phyloP scores from a whole-genome alignment of 345 rosid species.

The Ceriops tagal region DNA sequence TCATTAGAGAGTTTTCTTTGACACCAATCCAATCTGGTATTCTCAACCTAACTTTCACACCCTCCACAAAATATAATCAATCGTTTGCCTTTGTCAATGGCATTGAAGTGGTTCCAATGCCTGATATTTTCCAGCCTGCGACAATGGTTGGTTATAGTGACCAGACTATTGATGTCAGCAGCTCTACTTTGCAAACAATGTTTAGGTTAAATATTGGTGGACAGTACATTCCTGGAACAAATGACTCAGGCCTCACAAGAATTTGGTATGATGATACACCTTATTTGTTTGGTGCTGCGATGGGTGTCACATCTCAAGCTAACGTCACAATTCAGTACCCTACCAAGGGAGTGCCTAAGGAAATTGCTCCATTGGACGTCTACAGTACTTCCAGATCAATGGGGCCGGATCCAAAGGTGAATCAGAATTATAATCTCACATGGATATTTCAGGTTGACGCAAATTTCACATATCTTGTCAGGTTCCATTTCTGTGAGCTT shows the following conservation, averaged over 20 bases:
- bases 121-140: constrained; percentile 16
- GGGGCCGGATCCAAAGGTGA: constrained; percentile 14
- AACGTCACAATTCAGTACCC: constrained; percentile 18
- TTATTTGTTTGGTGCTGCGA: constrained; percentile 22
- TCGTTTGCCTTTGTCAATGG: constrained; percentile 26
- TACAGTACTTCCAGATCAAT: constrained; percentile 19
- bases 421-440: constrained; percentile 19
- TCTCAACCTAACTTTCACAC: constrained; percentile 22
- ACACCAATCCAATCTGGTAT: constrained; percentile 4
- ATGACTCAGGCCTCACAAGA: constrained; percentile 27
- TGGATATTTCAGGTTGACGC: constrained; percentile 20
- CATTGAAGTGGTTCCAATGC: constrained; percentile 29
- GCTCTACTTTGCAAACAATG: constrained; percentile 22
- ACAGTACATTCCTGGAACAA: constrained; percentile 18
- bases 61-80: constrained; percentile 9
- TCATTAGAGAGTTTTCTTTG: constrained; percentile 23
- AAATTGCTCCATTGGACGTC: constrained; percentile 21
- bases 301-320: constrained; percentile 13
- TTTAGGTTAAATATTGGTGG: constrained; percentile 29
- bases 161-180: constrained; percentile 11
- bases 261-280: constrained; percentile 31
- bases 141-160: constrained; percentile 17
- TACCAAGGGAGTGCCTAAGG: neutral
- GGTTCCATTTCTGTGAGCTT: constrained; percentile 29
- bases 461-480: constrained; percentile 21